These are phyloP conservation scores for Trichoderma sp. DNA, from an alignment of 2,329 filamentous ascomycete genomes.

Conservation along the genomic window DNA sequence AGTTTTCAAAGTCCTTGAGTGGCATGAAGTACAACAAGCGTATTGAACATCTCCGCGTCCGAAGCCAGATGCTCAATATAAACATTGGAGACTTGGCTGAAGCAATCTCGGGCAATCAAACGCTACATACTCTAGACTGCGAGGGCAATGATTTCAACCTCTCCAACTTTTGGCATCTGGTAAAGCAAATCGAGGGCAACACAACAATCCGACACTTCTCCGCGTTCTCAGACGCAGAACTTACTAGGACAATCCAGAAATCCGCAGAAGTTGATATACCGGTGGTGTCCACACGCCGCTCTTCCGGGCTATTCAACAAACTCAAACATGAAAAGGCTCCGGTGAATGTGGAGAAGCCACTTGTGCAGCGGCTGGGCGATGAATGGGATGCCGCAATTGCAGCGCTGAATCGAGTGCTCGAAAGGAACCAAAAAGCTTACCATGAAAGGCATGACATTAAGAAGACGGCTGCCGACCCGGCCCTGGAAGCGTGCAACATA, in stretches of 20 bases:
- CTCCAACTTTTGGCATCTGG: constrained; percentile 47
- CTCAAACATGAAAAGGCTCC: constrained; percentile 34
- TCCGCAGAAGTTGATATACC: constrained; percentile 32
- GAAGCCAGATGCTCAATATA: constrained; percentile 54
- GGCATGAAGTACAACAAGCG: constrained; percentile 45
- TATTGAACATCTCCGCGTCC: constrained; percentile 51
- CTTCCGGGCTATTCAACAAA: constrained; percentile 34
- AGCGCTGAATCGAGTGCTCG: constrained; percentile 34
- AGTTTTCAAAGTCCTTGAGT: constrained; percentile 49
- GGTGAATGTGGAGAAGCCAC: constrained; percentile 29
- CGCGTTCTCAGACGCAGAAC: constrained; percentile 38
- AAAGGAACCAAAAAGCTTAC: constrained; percentile 34
- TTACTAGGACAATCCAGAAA: constrained; percentile 35
- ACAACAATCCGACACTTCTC: constrained; percentile 44
- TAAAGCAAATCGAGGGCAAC: constrained; percentile 43
- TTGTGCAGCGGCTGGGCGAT: constrained; percentile 38
- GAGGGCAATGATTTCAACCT: constrained; percentile 54
- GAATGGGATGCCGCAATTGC: constrained; percentile 39
- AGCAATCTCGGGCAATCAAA: constrained; percentile 47
- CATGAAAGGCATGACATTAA: constrained; percentile 22
- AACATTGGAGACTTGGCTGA: constrained; percentile 52
- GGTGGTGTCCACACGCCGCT: constrained; percentile 29
- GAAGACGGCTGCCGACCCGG: constrained; percentile 21
- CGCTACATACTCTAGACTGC: constrained; percentile 52
- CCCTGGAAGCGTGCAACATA: constrained; percentile 16